Evolutionary conservation across 768 basidiomycete species (phyloP).

Genomic region (Phlebiopsis gigantea): DNA sequence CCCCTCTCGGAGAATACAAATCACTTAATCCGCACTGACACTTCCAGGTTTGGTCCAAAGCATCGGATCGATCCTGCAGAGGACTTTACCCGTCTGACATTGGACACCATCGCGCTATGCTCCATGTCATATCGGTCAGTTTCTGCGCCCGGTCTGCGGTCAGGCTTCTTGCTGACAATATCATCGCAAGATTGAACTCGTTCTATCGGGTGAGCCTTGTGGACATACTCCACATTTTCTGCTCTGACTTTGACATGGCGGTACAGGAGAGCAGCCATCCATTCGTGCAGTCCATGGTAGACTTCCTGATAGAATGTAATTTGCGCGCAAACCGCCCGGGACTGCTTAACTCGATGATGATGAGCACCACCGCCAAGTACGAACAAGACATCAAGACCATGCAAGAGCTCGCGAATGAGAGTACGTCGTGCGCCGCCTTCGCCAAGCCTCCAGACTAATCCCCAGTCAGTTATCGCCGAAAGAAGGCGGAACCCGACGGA

Average conservation of each 20-base stretch:
- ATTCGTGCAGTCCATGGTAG: slow-evolving; percentile 36
- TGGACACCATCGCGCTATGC: slow-evolving; percentile 43
- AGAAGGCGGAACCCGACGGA: slow-evolving; percentile 33
- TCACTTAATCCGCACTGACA: background rate
- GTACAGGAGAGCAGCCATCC: slow-evolving; percentile 30
- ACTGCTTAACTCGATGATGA: slow-evolving; percentile 32
- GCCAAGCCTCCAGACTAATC: background rate
- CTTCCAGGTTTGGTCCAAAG: slow-evolving; percentile 36
- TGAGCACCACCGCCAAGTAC: slow-evolving; percentile 32
- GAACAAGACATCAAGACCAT: slow-evolving; percentile 36
- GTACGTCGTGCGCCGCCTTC: slow-evolving; percentile 21
- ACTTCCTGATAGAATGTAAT: slow-evolving; percentile 36
- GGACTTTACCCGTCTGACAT: slow-evolving; percentile 43
- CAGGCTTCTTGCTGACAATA: background rate
- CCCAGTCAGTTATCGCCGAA: slow-evolving; percentile 32
- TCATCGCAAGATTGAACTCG: slow-evolving; percentile 34
- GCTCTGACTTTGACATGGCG: background rate
- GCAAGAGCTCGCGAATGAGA: slow-evolving; percentile 35
- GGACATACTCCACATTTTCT: background rate
- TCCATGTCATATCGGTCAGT: slow-evolving; percentile 36
- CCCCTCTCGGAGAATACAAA: background rate
- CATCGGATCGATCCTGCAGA: slow-evolving; percentile 37
- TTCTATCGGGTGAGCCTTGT: slow-evolving; percentile 33
- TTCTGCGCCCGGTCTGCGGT: background rate
- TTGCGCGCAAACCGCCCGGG: slow-evolving; percentile 30